Conservation (phyloP, 768 basidiomycete genomes). For the Tylopilus cervinicoccineus region DNA sequence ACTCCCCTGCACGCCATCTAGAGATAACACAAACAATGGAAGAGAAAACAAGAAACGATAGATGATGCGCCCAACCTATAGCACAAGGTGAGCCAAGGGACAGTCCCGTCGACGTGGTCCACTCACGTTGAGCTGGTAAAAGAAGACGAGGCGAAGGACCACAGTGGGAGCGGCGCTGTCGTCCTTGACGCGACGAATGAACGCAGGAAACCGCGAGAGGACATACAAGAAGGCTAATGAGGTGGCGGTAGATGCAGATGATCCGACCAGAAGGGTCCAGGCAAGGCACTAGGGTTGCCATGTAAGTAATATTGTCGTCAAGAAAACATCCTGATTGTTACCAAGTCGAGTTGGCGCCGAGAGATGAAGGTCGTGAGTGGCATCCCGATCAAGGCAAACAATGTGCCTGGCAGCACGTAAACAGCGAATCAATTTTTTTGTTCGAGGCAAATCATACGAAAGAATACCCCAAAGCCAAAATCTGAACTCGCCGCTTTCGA, state of each 20-base stretch:
- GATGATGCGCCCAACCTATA: constrained; percentile 61
- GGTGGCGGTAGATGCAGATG: constrained; percentile 60
- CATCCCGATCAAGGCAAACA: constrained; percentile 64
- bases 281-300: constrained; percentile 50
- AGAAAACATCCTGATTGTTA: constrained; percentile 24
- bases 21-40: constrained; percentile 61
- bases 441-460: neutral
- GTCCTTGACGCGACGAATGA: constrained; percentile 64
- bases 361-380: constrained; percentile 63
- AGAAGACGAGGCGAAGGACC: constrained; percentile 68
- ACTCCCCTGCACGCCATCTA: constrained; percentile 55
- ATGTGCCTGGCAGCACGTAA: constrained; percentile 46
- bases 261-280: constrained; percentile 74
- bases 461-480: constrained; percentile 63
- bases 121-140: constrained; percentile 75
- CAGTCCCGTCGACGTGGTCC: neutral
- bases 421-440: constrained; percentile 10
- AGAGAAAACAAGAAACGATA: constrained; percentile 74
- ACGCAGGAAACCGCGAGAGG: constrained; percentile 63
- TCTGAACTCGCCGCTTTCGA: constrained; percentile 73
- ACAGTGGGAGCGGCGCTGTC: constrained; percentile 75
- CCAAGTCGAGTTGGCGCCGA: constrained; percentile 55
- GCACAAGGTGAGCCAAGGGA: neutral
- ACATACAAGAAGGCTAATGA: constrained; percentile 72
- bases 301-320: constrained; percentile 11